phyloP scores from a whole-genome alignment of 495 filamentous ascomycete species.

The Penicillium cosmopolitanum region DNA sequence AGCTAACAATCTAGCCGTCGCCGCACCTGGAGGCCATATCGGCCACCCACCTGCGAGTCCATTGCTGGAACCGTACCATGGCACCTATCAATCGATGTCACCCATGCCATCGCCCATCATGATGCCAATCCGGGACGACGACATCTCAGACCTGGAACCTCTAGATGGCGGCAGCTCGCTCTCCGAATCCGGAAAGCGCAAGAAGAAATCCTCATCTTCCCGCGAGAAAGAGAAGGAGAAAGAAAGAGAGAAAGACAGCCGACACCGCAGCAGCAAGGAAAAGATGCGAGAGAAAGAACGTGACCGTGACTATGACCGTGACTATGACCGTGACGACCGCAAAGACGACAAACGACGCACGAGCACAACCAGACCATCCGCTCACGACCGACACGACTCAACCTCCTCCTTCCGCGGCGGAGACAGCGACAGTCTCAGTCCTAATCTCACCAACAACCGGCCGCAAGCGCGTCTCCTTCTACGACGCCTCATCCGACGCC shows the following conservation, averaged over 20 bases:
- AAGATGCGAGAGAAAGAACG: conserved; percentile 30
- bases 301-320: conserved; percentile 12
- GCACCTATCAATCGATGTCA: conserved; percentile 93
- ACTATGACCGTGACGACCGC: conserved; percentile 26
- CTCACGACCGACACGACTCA: conserved; percentile 35
- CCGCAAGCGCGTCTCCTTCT: conserved; percentile 60
- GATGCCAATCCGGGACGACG: conserved; percentile 48
- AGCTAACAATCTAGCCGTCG: conserved; percentile 39
- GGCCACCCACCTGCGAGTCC: conserved; percentile 73
- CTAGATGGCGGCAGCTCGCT: conserved; percentile 35
- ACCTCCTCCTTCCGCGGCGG: conserved; percentile 17
- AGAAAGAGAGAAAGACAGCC: conserved; percentile 12
- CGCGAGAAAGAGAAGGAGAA: conserved; percentile 29
- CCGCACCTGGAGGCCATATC: conserved; percentile 19
- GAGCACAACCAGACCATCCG: conserved; percentile 25
- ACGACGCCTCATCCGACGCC: conserved; percentile 82
- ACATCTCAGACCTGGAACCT: conserved; percentile 54
- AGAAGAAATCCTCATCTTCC: conserved; percentile 32
- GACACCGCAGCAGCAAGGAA: conserved; percentile 24
- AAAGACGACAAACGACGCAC: conserved; percentile 41
- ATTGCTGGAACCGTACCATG: conserved; percentile 88
- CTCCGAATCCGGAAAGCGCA: conserved; percentile 40
- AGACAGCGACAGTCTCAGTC: conserved; percentile 29
- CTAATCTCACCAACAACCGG: conserved; percentile 35
- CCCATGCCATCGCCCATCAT: conserved; percentile 85